Base-by-base conservation (phyloP, 495 filamentous ascomycete genomes). In the Xeromyces bisporus region DNA sequence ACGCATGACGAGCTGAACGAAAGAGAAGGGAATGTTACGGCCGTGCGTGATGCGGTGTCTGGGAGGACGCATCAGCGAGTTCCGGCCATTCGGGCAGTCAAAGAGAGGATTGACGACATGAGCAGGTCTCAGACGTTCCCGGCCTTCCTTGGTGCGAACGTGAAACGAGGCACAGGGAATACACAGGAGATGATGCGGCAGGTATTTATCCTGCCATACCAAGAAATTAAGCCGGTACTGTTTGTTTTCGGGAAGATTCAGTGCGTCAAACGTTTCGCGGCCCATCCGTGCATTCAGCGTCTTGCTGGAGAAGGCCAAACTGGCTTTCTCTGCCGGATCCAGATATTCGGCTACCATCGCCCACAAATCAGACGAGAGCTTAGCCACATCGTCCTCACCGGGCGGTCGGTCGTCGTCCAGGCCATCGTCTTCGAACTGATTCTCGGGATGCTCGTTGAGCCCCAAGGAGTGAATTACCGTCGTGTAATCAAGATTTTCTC, bases 171-270 rank as follows among this genome's bases (percentile, higher is more conserved):
- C 54, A 38, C 70, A 75, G n/a, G 60, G 58, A 42, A 66, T 64
- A 45, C 70, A 75, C 21, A 73, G 54, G 14, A 75, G 53, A 33
- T 73, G 65, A 23, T 55, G 41, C 0, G 69, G 69, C 7, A 64
- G 45, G 2, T 47, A 34, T 10, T 37, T 36, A 36, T 73, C 67
- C 30, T 72, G 48, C 0, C 38, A 29, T 6, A 44, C 31, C 5
- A 75, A 53, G 44, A 75, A 71, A 6, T 53, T 44, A 16, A 56
- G 40, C 23, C 55, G 60, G 28, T 61, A 37, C 14, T 48, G 39
- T 4, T 31, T 35, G 37, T 65, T 59, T 7, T 61, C 40, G 3
- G 58, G 54, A 11, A 38, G 17, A 13, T 55, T 35, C 11, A 72
- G 47, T 1, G 23, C 37, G 18, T 18, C 6, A 36, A 55, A 58